Evolutionary conservation across 345 rosid species (phyloP), one percentile per base, ranked within the genome.

Genomic region (Dipteronia sinensis): DNA sequence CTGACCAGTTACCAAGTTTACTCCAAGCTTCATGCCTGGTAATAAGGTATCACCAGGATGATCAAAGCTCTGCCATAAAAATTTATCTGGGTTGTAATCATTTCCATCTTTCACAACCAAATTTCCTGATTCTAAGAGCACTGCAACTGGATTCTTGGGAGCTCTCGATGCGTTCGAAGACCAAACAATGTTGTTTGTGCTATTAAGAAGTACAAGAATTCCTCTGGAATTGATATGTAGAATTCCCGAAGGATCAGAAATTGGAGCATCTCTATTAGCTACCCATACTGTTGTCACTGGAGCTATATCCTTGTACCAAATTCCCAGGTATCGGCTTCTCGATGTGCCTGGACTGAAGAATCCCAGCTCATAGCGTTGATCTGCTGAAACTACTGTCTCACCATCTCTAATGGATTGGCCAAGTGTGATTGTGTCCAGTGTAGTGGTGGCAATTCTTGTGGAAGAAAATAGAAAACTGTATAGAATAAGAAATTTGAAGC

Each of bases 31-130:
- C 84, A 75, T 74, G 9, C 62, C 84, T 3, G 84, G 76, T 16
- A 82, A 68, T 3, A 78, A 27, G 29, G 78, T 82, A 10, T 71
- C 69, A 6, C 59, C 22, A n/a, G 84, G 81, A 42, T 75, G 16
- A 64, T 82, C 69, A 47, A 81, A 81, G 58, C 83, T 71, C 46
- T 71, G 73, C 80, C 79, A 76, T 2, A 80, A 15, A 67, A 40
- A 62, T 23, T 65, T 47, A 13, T 31, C 55, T 49, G 55, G 55
- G 55, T 49, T 49, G 55, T 49, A 15, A 49, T 49, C 55, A 12
- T 49, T 49, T 13, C 55, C 55, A 12, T 49, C 19, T 49, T 49
- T 49, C 55, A 49, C 55, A 49, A 49, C 55, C 17, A 49, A 3
- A 15, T 49, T 49, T 13, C 55, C 55, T 49, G 55, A 49, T 13